These are phyloP conservation scores for Croton setiger DNA, from an alignment of 441 rosid species.

Conservation along the genomic window DNA sequence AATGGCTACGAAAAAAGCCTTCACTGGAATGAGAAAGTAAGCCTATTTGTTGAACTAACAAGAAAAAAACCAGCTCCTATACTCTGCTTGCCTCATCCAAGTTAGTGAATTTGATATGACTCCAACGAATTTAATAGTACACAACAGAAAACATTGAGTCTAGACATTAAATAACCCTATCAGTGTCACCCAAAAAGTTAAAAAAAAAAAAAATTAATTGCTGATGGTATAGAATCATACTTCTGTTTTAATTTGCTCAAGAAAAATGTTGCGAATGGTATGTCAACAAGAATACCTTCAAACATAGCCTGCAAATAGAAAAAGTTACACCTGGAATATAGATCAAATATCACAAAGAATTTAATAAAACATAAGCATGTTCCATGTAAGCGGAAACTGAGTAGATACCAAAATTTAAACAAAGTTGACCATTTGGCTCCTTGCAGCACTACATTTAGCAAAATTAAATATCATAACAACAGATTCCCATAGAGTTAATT, in stretches of 20 bases:
- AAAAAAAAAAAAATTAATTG: neutral
- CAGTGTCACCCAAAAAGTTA: neutral
- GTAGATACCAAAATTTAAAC: neutral
- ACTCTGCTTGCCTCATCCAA: neutral
- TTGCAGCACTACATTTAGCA: neutral
- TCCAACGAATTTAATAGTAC: neutral
- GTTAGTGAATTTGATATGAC: neutral
- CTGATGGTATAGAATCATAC: constrained; percentile 37
- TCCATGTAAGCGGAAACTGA: neutral
- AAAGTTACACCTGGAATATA: neutral
- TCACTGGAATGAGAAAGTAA: neutral
- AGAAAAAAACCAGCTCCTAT: neutral
- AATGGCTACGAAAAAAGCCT: neutral
- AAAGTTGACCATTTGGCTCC: neutral
- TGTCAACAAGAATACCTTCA: constrained; percentile 99
- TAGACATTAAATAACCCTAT: too few relatives aligned
- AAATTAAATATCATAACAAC: neutral
- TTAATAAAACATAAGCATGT: neutral
- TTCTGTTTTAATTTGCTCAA: constrained; percentile 97
- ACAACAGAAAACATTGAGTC: too few relatives aligned
- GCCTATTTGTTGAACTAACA: too few relatives aligned
- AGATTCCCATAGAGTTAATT: neutral
- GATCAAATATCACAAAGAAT: neutral
- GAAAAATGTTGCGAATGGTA: constrained; percentile 98
- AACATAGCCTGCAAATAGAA: constrained; percentile 83